Base-by-base conservation (phyloP, 2,329 filamentous ascomycete species). In the Aspergillus sclerotialis region DNA sequence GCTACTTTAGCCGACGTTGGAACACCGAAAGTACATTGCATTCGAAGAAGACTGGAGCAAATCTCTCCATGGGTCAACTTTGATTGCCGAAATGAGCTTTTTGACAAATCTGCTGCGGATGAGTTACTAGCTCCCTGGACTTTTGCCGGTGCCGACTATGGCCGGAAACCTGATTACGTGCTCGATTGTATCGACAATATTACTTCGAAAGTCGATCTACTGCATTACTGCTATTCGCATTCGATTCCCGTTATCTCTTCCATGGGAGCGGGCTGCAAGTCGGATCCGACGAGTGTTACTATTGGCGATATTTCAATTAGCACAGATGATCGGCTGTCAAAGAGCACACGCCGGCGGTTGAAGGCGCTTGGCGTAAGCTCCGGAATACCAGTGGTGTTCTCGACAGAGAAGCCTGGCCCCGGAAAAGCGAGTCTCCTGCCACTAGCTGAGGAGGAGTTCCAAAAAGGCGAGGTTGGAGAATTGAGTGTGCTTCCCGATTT, bases 161-260 rank as follows among this genome's bases (percentile, higher is more conserved):
- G 57, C n/a, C 57, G 51, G 30, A 72, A 72, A 49, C 88, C 89
- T 1, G 82, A 90, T 50, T 98, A 82, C 53, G 79, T 98, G n/a
- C 78, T 98, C 23, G 92, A 98, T 62, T 93, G 90, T 14, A 98
- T 98, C 46, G 92, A 98, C 62, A 96, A 98, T 56, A 96, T 98
- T 43, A 86, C 94, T 33, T 94, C 87, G 35, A 98, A 98, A 66
- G 90, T 98, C 3, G 83, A 82, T 12, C 68, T 98, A 35, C 70
- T 98, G 26, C 80, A 87, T 51, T 94, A 93, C 64, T 98, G 92
- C 64, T 73, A 89, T 56, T 75, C 80, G 40, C 75, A 87, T 54
- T 70, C 73, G 2, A 68, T 96, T 16, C 82, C 79, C 1, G 87
- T 98, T 17, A 89, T 98, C 42, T 92, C 87, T 11, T 85, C 87